Conservation (phyloP, 179 eudicot species). For the Sideroxylon spinosum region DNA sequence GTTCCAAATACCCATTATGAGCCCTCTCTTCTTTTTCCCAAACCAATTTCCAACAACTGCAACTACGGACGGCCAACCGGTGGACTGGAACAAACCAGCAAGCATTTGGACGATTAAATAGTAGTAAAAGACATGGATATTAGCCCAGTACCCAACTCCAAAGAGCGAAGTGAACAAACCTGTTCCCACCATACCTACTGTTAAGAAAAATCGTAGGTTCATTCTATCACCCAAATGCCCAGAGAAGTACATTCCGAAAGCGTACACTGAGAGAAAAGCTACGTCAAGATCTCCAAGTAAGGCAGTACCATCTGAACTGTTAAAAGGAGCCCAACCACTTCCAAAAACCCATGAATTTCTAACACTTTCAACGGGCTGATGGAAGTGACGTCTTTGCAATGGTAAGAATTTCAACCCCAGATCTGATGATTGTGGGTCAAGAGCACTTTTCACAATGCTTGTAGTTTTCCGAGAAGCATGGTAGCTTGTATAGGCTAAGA, state of each 20-base stretch:
- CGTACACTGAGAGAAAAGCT: constrained; percentile 71
- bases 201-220: constrained; percentile 65
- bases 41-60: constrained; percentile 93
- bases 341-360: constrained; percentile 29
- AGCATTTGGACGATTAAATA: constrained; percentile 73
- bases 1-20: constrained; percentile 90
- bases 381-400: constrained; percentile 33
- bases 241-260: constrained; percentile 70
- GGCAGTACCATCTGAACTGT: constrained; percentile 59
- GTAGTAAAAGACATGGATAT: constrained; percentile 66
- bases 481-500: constrained; percentile 73
- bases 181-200: constrained; percentile 80
- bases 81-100: constrained; percentile 85
- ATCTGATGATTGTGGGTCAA: constrained; percentile 59
- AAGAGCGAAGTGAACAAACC: constrained; percentile 73
- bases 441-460: constrained; percentile 81
- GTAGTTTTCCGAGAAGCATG: constrained; percentile 79
- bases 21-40: constrained; percentile 74
- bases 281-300: constrained; percentile 86
- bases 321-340: constrained; percentile 81
- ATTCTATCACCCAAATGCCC: constrained; percentile 83
- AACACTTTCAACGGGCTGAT: constrained; percentile 24
- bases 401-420: constrained; percentile 32
- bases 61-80: constrained; percentile 96
- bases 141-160: constrained; percentile 79